Evolutionary conservation across 2,329 filamentous ascomycete genomes (phyloP).

Genomic region (Domatiomyces catenatus): DNA sequence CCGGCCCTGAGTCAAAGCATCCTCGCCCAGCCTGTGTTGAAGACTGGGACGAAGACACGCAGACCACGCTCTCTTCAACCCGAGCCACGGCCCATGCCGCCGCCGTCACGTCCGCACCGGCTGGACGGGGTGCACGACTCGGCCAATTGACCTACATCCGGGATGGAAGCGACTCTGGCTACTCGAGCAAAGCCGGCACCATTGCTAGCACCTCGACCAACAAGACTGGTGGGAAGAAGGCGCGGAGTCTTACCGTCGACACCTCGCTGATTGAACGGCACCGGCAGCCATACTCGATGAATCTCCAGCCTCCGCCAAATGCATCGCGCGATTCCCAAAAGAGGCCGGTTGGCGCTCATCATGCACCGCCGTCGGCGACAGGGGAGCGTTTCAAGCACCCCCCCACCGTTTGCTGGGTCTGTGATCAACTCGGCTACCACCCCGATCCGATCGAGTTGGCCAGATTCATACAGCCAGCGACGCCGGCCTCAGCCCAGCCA

Average conservation of each 20-base stretch:
- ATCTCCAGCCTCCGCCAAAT: not conserved
- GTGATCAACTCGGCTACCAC: slow-evolving; percentile 23
- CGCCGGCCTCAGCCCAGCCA: slow-evolving; percentile 6
- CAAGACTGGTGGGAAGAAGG: slow-evolving; percentile 28
- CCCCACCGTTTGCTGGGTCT: slow-evolving; percentile 23
- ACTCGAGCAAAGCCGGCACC: slow-evolving; percentile 43
- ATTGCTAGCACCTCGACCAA: slow-evolving; percentile 38
- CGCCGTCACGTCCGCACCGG: slow-evolving; percentile 33
- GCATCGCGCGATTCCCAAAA: not conserved
- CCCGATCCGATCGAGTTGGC: slow-evolving; percentile 4
- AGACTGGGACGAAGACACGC: slow-evolving; percentile 33
- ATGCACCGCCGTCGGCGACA: slow-evolving; percentile 2
- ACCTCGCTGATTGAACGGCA: slow-evolving; percentile 18
- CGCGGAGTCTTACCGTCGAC: slow-evolving; percentile 25
- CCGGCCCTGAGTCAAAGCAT: slow-evolving; percentile 15
- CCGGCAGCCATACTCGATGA: slow-evolving; percentile 8
- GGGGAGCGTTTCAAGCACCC: slow-evolving; percentile 15
- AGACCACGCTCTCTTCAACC: slow-evolving; percentile 31
- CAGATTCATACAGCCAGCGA: not conserved
- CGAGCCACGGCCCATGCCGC: slow-evolving; percentile 36
- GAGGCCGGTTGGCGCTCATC: not conserved
- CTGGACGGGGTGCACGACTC: slow-evolving; percentile 20
- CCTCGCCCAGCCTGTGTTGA: slow-evolving; percentile 32
- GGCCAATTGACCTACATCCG: slow-evolving; percentile 24
- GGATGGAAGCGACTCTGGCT: slow-evolving; percentile 45